Base-by-base conservation (phyloP, 2,329 filamentous ascomycete species). In the Aspergillus quadrilineatus region DNA sequence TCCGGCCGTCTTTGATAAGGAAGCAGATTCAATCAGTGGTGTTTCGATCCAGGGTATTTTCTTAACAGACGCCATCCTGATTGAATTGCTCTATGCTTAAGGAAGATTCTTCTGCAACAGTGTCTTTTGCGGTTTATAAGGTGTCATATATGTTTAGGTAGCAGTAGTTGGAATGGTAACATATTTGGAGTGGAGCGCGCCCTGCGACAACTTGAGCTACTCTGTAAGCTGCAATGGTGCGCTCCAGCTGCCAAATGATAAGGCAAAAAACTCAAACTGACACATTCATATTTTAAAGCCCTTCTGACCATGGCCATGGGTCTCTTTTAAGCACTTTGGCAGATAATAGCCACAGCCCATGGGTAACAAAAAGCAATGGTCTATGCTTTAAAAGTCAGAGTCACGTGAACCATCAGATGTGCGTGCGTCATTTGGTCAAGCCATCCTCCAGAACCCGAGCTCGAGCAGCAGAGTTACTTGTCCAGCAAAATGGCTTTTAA, bases 21-120 rank as follows among this genome's bases (percentile, higher is more conserved):
- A 58, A 4, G 66, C 55, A 1, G 71, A 75, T 57, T 75, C 73
- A 39, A 75, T 63, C 29, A 76, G 57, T 1, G 73, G 74, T 2
- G 73, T 75, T 56, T 74, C 67, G 44, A 75, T 74, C 72, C 74
- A 76, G 28, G 71, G 73, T 28, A 67, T 68, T 39, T 61, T 45
- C 50, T 53, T 32, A 8, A 44, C 30, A 28, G 7, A 17, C 64
- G 15, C 14, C 55, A 57, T 57, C 8, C 53, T 56, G 34, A 29
- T 37, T 6, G n/a, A n/a, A 12, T 17, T 7, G 12, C 5, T 17
- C 10, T 26, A 36, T 34, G 32, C 14, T 17, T 4, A 12, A 30
- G 10, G 28, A 15, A 22, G 26, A 30, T 14, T 6, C 29, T n/a
- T 45, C 26, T 45, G 15, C 26, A n/a, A 34, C 9, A 47, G 17